These are phyloP conservation scores for Dryas drummondii DNA, from an alignment of 306 rosid species.

Conservation along the genomic window DNA sequence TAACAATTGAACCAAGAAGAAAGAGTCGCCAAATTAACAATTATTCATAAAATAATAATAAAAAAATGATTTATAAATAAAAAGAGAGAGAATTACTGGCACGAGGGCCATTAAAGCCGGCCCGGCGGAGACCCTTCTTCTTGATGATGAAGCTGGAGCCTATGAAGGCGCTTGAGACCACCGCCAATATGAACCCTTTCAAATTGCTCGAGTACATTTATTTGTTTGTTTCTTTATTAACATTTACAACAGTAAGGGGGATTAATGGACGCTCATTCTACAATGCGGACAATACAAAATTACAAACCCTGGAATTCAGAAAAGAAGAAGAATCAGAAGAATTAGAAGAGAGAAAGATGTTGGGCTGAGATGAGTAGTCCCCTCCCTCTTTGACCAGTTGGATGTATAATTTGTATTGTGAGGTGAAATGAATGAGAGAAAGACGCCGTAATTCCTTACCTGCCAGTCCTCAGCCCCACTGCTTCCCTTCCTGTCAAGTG, in stretches of 20 bases:
- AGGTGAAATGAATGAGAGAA: background rate
- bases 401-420: background rate
- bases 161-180: conserved; percentile 75
- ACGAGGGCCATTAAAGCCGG: conserved; percentile 52
- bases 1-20: conserved; percentile 5
- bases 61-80: background rate
- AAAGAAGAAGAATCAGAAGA: background rate
- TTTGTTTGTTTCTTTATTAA: background rate
- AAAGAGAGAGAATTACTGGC: conserved; percentile 36
- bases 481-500: too few relatives aligned
- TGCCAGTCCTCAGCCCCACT: background rate
- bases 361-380: too few relatives aligned
- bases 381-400: background rate
- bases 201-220: conserved; percentile 67
- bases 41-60: background rate
- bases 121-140: conserved; percentile 83
- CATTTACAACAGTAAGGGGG: background rate
- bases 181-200: conserved; percentile 66
- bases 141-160: conserved; percentile 87
- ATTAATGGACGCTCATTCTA: background rate
- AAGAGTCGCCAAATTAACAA: background rate
- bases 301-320: background rate
- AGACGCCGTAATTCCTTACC: background rate
- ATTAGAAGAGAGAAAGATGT: too few relatives aligned
- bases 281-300: background rate